A percentile compares a stretch with the other conserved stretches of the same genome.
Conservation (phyloP, 148 eudicot species). For the Fagopyrum homotropicum region DNA sequence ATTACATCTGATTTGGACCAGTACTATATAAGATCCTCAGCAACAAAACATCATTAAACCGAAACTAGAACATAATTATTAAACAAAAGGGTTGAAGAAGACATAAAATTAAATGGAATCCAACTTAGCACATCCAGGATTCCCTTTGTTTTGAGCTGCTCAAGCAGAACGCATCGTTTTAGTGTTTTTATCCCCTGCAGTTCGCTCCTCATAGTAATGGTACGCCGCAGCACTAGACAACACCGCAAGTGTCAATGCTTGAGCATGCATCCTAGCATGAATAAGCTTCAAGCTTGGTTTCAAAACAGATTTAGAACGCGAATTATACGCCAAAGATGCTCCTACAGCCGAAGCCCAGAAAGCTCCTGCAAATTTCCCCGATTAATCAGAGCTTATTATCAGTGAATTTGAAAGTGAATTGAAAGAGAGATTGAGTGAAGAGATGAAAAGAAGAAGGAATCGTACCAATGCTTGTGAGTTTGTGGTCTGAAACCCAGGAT, state of each 20-base stretch:
- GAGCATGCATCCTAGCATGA: constrained; percentile 96
- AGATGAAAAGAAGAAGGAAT: too few relatives aligned
- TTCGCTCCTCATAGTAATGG: constrained; percentile 41
- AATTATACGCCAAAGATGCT: constrained; percentile 54
- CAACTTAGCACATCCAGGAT: not conserved
- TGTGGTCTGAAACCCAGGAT: constrained; percentile 74
- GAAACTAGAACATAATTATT: not conserved
- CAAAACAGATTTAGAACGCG: constrained; percentile 30
- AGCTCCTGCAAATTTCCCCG: constrained; percentile 33
- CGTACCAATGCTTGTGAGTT: constrained; percentile 46
- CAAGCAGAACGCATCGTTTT: not conserved
- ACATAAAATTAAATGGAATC: not conserved
- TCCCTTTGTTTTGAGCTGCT: too few relatives aligned
- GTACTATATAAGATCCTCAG: not conserved
- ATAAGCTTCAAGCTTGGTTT: constrained; percentile 78
- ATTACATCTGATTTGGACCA: not conserved
- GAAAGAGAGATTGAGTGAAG: not conserved
- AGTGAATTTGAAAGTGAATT: not conserved
- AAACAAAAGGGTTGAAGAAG: not conserved
- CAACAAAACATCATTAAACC: not conserved
- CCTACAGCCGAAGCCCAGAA: constrained; percentile 68
- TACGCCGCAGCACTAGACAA: constrained; percentile 66
- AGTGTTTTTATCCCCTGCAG: not conserved
- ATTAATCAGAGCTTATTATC: not conserved
- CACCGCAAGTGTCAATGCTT: constrained; percentile 69